phyloP scores from a whole-genome alignment of 73 alveolate species.

The Symbiodinium natans region DNA sequence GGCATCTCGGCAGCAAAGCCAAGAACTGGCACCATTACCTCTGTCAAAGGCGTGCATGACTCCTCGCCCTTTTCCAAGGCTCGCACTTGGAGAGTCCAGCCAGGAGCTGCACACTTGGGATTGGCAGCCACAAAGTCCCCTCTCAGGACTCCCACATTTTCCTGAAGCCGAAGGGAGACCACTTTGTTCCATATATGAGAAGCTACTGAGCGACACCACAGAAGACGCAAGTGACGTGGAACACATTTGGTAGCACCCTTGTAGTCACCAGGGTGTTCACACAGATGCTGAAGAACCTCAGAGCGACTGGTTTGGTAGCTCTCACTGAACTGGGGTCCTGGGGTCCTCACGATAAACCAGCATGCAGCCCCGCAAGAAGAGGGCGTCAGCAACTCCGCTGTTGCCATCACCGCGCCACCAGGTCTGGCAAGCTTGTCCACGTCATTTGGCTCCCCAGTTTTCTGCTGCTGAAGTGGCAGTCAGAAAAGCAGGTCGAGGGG shows the following conservation, averaged over 20 bases:
- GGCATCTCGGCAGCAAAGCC: constrained; percentile 42
- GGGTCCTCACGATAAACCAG: too few species aligned
- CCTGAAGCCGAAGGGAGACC: constrained; percentile 27
- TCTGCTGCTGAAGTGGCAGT: too few species aligned
- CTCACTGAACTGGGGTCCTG: too few species aligned
- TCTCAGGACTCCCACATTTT: background rate
- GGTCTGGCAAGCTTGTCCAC: too few species aligned
- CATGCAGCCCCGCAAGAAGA: too few species aligned
- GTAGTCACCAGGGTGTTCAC: background rate
- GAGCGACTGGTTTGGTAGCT: too few species aligned
- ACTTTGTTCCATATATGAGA: constrained; percentile 58
- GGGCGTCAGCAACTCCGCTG: too few species aligned
- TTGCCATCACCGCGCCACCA: too few species aligned
- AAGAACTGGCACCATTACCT: constrained; percentile 35
- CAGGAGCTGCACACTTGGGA: background rate
- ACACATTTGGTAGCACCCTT: constrained; percentile 22
- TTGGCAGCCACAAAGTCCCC: background rate
- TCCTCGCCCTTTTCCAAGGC: constrained; percentile 3
- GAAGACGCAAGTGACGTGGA: constrained; percentile 62
- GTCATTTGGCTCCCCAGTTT: too few species aligned
- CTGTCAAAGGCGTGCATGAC: background rate
- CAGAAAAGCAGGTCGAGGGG: too few species aligned
- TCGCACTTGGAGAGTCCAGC: background rate
- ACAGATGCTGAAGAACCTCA: constrained; percentile 52
- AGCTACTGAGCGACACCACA: constrained; percentile 69